Base-by-base conservation (phyloP, 345 rosid genomes). In the Boechera divaricarpa region DNA sequence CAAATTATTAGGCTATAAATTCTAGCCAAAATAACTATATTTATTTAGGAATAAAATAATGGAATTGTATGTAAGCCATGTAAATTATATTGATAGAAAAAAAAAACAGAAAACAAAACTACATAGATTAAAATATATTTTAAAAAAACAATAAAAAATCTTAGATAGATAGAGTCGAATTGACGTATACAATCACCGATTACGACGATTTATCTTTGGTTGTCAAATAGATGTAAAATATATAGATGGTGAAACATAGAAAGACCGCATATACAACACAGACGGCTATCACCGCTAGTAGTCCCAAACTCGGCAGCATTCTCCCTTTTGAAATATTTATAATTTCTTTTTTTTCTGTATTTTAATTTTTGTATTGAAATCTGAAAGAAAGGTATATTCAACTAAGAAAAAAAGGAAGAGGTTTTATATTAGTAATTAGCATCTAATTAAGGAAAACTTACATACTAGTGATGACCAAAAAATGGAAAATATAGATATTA, bases 371-470 rank as follows among this genome's bases (percentile, higher is more conserved):
- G 54, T 63, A 28, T 63, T n/a, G 15, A 72, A 38, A n/a, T 33
- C 28, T 52, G 62, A 6, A 38, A 6, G 2, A 38, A 1, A 62
- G 7, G 41, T 38, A 36, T 7, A 73, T 7, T 29, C 3, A 73
- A 21, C 24, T 28, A 28, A 2, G 3, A 39, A 21, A 4, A 12
- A 41, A 21, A 52, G 18, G 10, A 16, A 56, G 42, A 52, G 12
- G 62, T 6, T 26, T 51, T 51, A 38, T 29, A 38, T 1, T 28
- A 39, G 54, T 52, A 52, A 31, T 12, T 53, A 63, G 31, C 54
- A 52, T 53, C 26, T 2, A 51, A 18, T 7, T 39, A 73, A 53
- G 63, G 63, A 63, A 73, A 41, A 9, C 7, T 31, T 53, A 32
- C 15, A 70, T 45, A 52, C 2, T 21, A 61, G 45, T 32, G 45